Evolutionary conservation across 805 yeast genomes (phyloP).

Genomic region (Zygosaccharomyces rouxii): DNA sequence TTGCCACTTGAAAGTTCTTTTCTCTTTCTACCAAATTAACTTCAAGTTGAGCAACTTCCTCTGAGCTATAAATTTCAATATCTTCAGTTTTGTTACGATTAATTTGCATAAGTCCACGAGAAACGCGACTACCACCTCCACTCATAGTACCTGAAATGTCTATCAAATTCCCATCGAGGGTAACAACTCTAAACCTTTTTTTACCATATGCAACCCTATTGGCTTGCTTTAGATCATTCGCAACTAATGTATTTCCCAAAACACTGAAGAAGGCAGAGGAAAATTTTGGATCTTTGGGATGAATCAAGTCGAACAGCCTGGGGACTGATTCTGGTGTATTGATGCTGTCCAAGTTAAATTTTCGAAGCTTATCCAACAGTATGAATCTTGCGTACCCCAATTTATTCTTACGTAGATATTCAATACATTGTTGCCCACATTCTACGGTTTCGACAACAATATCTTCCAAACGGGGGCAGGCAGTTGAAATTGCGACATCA

Average conservation of each 20-base stretch:
- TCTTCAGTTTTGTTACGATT: conserved; percentile 33
- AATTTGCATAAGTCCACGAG: conserved; percentile 71
- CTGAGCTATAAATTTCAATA: conserved; percentile 41
- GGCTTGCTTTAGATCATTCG: conserved; percentile 72
- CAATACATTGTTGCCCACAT: conserved; percentile 73
- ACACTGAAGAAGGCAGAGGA: conserved; percentile 87
- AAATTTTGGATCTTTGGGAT: conserved; percentile 62
- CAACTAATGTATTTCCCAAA: conserved; percentile 82
- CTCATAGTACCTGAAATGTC: conserved; percentile 94
- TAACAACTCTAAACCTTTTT: conserved; percentile 81
- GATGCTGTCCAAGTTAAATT: conserved; percentile 53
- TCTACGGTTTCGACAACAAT: conserved; percentile 82
- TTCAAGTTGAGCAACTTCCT: conserved; percentile 52
- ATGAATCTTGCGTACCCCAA: conserved; percentile 89
- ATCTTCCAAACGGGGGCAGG: conserved; percentile 85
- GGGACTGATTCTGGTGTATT: conserved; percentile 73
- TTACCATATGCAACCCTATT: conserved; percentile 81
- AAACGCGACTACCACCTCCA: conserved; percentile 81
- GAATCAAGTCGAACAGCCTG: conserved; percentile 77
- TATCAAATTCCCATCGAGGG: conserved; percentile 85
- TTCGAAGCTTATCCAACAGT: conserved; percentile 66
- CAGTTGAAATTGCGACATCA: conserved; percentile 93
- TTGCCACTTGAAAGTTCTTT: conserved; percentile 45
- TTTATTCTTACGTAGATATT: conserved; percentile 71
- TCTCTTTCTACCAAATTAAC: conserved; percentile 52